Base-by-base conservation (phyloP, 768 basidiomycete species). In the Naganishia kalamii region DNA sequence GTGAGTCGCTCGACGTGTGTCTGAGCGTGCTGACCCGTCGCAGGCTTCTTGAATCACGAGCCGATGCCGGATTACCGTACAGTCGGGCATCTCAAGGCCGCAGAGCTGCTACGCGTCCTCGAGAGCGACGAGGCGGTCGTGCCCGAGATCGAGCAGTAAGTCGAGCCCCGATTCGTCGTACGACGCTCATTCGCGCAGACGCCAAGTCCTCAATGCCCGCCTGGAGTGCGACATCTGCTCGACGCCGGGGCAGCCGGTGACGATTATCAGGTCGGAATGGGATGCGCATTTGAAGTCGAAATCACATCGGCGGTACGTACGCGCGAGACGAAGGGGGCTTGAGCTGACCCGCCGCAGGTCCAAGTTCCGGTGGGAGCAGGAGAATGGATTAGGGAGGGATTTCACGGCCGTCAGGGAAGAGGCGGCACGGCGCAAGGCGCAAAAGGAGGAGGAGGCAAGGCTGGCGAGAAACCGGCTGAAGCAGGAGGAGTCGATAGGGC, bases 11-110 rank as follows among this genome's bases (percentile, higher is more conserved):
- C 17, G n/a, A 3, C 82, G 87, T 33, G 79, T 80, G 83, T 60
- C 82, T 87, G 85, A 65, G 62, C 37, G 40, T 62, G 23, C 17
- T 51, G 62, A 8, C 40, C 35, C 21, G 29, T 50, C 21, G 3
- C 67, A 88, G 89, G 78, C 40, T 90, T 90, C 74, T 72, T 90
- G 44, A 72, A 76, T 21, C 71, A 75, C 12, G 69, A 77, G 19
- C 62, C 74, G 2, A 79, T 92, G 43, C 86, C 85, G 0, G 81
- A 86, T 71, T 85, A 89, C 4, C 69, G 30, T 13, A 30, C 23
- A 0, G 29, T 68, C 3, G 74, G 73, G 12, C 72, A 74, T 67
- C 44, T 59, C 0, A 69, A 74, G 23, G 70, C 72, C 5, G 19
- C 11, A 4, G 62, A 48, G 12, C 52, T 77, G 11, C 57, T 77